A percentile compares a stretch with the other conserved stretches of the same genome.
Conservation (phyloP, 2,329 filamentous ascomycete genomes). For the Neonectria sp. region DNA sequence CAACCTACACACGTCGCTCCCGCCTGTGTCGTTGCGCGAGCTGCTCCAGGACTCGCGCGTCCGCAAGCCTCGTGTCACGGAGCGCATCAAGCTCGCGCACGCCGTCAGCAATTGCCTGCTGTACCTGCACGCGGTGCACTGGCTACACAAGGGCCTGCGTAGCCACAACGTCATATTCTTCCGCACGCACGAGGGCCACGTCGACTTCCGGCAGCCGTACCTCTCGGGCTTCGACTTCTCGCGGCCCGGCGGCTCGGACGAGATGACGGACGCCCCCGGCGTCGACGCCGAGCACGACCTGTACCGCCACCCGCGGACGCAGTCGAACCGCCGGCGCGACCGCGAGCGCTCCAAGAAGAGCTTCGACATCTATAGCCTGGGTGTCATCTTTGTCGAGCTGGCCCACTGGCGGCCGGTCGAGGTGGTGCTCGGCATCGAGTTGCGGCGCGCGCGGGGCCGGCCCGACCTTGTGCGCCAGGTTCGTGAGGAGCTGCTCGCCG, state of each 20-base stretch:
- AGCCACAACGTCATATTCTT: conserved; percentile 70
- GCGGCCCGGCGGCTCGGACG: conserved; percentile 64
- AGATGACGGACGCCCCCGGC: conserved; percentile 65
- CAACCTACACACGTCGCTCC: conserved; percentile 52
- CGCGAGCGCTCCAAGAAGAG: conserved; percentile 61
- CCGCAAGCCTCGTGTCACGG: conserved; percentile 65
- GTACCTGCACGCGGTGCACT: conserved; percentile 69
- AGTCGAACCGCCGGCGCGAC: conserved; percentile 52
- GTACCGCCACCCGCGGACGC: conserved; percentile 64
- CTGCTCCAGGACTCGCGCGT: conserved; percentile 56
- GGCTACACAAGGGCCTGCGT: conserved; percentile 72
- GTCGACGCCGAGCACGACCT: conserved; percentile 62
- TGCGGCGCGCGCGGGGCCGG: conserved; percentile 51
- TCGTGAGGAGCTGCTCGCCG: conserved; percentile 50
- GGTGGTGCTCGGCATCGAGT: conserved; percentile 57
- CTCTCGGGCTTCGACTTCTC: conserved; percentile 70
- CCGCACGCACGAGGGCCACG: conserved; percentile 45
- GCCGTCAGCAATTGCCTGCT: conserved; percentile 67
- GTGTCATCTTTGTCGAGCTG: conserved; percentile 67
- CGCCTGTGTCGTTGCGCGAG: conserved; percentile 63
- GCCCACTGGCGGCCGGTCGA: conserved; percentile 67
- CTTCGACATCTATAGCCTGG: conserved; percentile 68
- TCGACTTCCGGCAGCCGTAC: conserved; percentile 59
- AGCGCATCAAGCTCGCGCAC: conserved; percentile 66
- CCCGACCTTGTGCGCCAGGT: conserved; percentile 57